phyloP scores from a whole-genome alignment of 2,329 filamentous ascomycete genomes.

The Nannizziopsis barbatae region DNA sequence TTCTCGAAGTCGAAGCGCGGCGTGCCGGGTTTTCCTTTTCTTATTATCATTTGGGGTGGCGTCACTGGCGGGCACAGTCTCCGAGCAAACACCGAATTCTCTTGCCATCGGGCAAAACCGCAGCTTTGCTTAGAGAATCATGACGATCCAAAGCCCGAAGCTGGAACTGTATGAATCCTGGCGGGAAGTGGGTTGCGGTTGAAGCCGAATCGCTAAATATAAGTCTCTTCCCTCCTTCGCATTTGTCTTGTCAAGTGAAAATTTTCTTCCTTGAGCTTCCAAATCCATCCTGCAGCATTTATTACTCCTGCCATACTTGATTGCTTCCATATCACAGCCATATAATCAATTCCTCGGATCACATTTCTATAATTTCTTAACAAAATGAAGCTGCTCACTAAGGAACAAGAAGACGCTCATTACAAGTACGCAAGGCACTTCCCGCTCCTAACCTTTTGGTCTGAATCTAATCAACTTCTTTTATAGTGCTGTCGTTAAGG shows the following conservation, averaged over 20 bases:
- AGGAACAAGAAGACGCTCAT: constrained; percentile 82
- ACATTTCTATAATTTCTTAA: neutral
- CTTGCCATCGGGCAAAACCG: constrained; percentile 4
- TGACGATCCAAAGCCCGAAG: constrained; percentile 5
- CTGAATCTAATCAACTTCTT: neutral
- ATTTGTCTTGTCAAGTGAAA: no score
- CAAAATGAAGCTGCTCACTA: constrained; percentile 87
- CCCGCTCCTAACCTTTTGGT: neutral
- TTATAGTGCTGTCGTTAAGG: constrained; percentile 58
- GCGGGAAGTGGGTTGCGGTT: neutral
- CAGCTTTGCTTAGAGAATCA: neutral
- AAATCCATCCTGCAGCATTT: neutral
- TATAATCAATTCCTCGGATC: neutral
- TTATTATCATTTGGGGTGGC: constrained; percentile 6
- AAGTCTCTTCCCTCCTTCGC: neutral
- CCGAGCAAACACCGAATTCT: constrained; percentile 7
- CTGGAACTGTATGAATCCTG: neutral
- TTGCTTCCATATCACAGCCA: no score
- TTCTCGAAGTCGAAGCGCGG: neutral
- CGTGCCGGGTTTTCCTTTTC: no score
- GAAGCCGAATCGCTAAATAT: neutral
- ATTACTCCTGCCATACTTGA: neutral
- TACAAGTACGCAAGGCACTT: constrained; percentile 48
- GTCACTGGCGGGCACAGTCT: neutral
- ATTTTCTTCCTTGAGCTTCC: no score